A percentile compares a stretch with the other conserved stretches of the same genome.
Evolutionary conservation across 805 yeast species (phyloP).

Genomic region (Starmera quercuum): DNA sequence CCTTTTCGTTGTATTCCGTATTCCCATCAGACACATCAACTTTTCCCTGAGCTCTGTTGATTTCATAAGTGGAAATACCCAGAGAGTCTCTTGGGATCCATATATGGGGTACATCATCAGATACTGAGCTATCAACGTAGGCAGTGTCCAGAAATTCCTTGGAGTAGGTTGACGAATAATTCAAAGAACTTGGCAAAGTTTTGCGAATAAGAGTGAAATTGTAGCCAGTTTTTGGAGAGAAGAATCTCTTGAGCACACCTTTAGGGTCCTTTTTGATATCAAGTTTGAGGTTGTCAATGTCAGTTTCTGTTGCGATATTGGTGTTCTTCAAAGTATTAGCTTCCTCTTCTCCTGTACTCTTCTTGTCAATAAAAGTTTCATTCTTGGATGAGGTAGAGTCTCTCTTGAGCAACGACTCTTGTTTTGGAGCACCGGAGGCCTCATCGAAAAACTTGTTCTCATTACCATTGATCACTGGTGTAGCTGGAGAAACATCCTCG

Average conservation of each 20-base stretch:
- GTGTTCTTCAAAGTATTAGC: constrained; percentile 2
- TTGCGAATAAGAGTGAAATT: constrained; percentile 37
- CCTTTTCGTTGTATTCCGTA: constrained; percentile 54
- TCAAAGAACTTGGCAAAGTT: constrained; percentile 27
- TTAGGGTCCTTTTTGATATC: constrained; percentile 12
- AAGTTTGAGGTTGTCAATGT: constrained; percentile 8
- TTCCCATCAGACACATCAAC: constrained; percentile 50
- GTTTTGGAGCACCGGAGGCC: constrained; percentile 4
- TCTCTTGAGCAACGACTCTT: constrained; percentile 15
- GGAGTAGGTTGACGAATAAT: constrained; percentile 24
- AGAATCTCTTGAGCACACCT: constrained; percentile 26
- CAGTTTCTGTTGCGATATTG: constrained; percentile 12
- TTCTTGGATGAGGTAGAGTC: constrained; percentile 21
- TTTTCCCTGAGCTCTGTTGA: constrained; percentile 45
- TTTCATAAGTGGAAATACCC: constrained; percentile 58
- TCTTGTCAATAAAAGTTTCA: constrained; percentile 23
- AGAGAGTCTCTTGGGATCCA: constrained; percentile 67
- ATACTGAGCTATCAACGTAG: constrained; percentile 50
- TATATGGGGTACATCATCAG: constrained; percentile 49
- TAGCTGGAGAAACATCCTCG: constrained; percentile 21
- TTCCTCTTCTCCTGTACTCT: constrained; percentile 7
- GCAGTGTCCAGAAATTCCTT: constrained; percentile 23
- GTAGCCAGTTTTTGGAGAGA: constrained; percentile 34
- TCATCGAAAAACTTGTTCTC: too few relatives aligned
- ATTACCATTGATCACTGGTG: constrained; percentile 12